A percentile compares a stretch with the other conserved stretches of the same genome.
Evolutionary conservation across 2,329 filamentous ascomycete species (phyloP).

Genomic region (Fusarium penzigii): DNA sequence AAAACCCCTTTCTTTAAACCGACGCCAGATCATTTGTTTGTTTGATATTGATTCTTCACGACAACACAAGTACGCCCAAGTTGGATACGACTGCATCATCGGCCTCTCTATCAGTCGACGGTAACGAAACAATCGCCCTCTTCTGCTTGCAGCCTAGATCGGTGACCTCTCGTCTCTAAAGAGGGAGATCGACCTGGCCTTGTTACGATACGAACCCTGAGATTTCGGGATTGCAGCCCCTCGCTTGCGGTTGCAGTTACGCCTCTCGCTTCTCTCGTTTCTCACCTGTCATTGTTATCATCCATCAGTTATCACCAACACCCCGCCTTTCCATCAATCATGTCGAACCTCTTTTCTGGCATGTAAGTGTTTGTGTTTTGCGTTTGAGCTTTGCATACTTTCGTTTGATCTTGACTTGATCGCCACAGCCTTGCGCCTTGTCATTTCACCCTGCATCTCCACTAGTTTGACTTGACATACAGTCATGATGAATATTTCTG

Average conservation of each 20-base stretch:
- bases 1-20: conserved; percentile 31
- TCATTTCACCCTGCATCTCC: no score
- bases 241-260: conserved; percentile 2
- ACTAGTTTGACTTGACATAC: no score
- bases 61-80: no score
- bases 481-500: no score
- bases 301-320: conserved; percentile 21
- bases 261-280: conserved; percentile 8
- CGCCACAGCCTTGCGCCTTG: no score
- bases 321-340: conserved; percentile 37
- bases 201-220: background rate
- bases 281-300: conserved; percentile 16
- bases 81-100: background rate
- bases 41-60: conserved; percentile 19
- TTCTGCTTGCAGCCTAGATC: conserved; percentile 1
- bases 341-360: conserved; percentile 64
- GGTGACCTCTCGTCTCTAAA: conserved; percentile 1
- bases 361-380: conserved; percentile 52
- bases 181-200: conserved; percentile 2
- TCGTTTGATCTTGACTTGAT: background rate
- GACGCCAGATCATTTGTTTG: conserved; percentile 19
- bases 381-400: conserved; percentile 5
- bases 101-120: background rate
- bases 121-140: background rate
- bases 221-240: conserved; percentile 8